A percentile compares a stretch with the other conserved stretches of the same genome.
phyloP scores from a whole-genome alignment of 176 grass and related monocot genomes.

The Bothriochloa decipiens region DNA sequence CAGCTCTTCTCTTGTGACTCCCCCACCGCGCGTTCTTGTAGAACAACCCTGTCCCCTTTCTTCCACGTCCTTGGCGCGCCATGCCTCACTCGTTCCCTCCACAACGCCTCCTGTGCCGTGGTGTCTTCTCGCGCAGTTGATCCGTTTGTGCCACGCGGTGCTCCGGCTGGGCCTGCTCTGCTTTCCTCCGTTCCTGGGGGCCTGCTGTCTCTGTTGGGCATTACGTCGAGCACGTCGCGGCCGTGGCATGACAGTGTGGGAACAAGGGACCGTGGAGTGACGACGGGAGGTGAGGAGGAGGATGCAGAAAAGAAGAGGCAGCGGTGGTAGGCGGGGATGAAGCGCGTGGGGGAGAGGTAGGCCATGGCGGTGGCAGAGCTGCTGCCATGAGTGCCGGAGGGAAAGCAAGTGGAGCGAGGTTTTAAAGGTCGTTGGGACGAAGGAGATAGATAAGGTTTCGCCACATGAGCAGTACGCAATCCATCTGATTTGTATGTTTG shows the following conservation, averaged over 20 bases:
- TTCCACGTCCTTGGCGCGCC: slow-evolving; percentile 9
- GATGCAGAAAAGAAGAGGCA: slow-evolving; percentile 10
- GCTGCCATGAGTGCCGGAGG: slow-evolving; percentile 40
- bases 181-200: too few species aligned
- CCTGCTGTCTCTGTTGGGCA: not conserved
- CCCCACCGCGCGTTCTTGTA: not conserved
- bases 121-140: not conserved
- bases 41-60: slow-evolving; percentile 26
- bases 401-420: slow-evolving; percentile 22
- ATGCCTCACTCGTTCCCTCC: not conserved
- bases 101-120: not conserved
- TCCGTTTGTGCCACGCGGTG: not conserved
- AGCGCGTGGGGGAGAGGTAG: slow-evolving; percentile 15
- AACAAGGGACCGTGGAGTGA: not conserved
- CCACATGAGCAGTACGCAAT: not conserved
- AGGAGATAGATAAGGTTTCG: slow-evolving; percentile 33
- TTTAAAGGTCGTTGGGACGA: slow-evolving; percentile 1
- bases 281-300: not conserved
- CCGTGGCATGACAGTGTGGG: not conserved
- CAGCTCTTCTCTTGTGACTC: not conserved
- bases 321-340: slow-evolving; percentile 11
- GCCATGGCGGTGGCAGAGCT: slow-evolving; percentile 39
- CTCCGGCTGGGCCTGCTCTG: too few species aligned
- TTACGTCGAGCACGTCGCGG: slow-evolving; percentile 23
- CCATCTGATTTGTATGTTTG: not conserved